Percentiles rank a stretch among this genome's conserved stretches.
Conservation (phyloP, 495 filamentous ascomycete species). For the Neurospora sp. region DNA sequence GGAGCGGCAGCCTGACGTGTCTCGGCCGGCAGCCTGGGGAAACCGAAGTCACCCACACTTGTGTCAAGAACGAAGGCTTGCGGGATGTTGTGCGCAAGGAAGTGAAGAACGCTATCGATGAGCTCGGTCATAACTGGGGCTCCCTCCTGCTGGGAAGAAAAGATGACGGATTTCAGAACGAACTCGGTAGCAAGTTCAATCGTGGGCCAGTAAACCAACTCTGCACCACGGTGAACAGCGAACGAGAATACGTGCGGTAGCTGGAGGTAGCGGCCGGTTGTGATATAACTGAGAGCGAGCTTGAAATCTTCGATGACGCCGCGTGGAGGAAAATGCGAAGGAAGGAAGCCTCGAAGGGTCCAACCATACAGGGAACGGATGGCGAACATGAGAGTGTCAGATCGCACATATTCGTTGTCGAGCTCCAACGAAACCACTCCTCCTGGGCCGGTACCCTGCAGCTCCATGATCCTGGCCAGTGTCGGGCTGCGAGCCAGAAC, state of each 20-base stretch:
- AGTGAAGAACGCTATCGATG: slow-evolving; percentile 28
- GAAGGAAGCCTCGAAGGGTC: slow-evolving; percentile 11
- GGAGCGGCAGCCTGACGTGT: background rate
- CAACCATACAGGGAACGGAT: slow-evolving; percentile 42
- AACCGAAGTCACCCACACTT: slow-evolving; percentile 24
- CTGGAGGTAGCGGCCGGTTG: slow-evolving; percentile 39
- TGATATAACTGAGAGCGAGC: slow-evolving; percentile 42
- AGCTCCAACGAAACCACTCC: slow-evolving; percentile 32
- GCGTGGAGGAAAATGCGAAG: slow-evolving; percentile 13
- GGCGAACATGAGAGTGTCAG: slow-evolving; percentile 38
- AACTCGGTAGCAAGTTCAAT: slow-evolving; percentile 40
- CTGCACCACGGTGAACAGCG: slow-evolving; percentile 36
- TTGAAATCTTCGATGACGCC: slow-evolving; percentile 30
- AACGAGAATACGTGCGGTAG: slow-evolving; percentile 32
- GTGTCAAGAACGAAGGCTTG: slow-evolving; percentile 39
- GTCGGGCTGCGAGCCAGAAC: slow-evolving; percentile 41
- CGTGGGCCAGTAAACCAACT: slow-evolving; percentile 43
- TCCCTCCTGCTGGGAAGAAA: slow-evolving; percentile 14
- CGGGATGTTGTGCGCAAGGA: slow-evolving; percentile 38
- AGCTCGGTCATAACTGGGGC: slow-evolving; percentile 15
- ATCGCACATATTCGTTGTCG: slow-evolving; percentile 37
- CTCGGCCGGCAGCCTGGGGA: slow-evolving; percentile 23
- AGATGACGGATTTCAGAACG: slow-evolving; percentile 14
- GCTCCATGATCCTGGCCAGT: slow-evolving; percentile 18
- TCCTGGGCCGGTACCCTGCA: slow-evolving; percentile 8